Evolutionary conservation across 768 basidiomycete species (phyloP), one percentile per base, ranked within the genome.

Genomic region (Pleurotus sapidus): DNA sequence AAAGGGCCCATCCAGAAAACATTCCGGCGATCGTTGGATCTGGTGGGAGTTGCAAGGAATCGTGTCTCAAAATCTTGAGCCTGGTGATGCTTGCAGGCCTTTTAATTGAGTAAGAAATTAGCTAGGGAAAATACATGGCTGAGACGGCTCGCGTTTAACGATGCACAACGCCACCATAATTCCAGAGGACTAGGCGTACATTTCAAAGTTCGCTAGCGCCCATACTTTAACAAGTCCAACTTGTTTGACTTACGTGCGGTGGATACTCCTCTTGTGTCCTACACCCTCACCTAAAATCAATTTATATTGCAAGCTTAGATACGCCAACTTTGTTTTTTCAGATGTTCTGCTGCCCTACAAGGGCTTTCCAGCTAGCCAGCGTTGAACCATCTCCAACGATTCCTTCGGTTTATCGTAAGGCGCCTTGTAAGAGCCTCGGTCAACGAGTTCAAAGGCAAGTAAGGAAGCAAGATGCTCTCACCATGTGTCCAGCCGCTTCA

Each of bases 401-500:
- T 83, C 77, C 39, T 72, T 72, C 1, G 83, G 83, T 62, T 85
- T 84, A 60, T 88, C 83, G 61, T 81, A 83, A 0, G 87, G 86
- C 18, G 79, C 83, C 83, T 83, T 48, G 11, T 5, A 37, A 51
- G 5, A 4, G 56, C 39, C 5, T 58, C 17, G 46, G 24, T 20
- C 15, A n/a, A n/a, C n/a, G 14, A 1, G 8, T 34, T 24, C n/a
- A 7, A 48, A 30, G 42, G 23, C 11, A 17, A 9, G 11, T 34
- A 11, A 3, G 30, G 8, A 3, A 9, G 9, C 30, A 34, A 34
- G 30, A 34, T 34, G 67, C 8, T 23, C 74, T 63, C 40, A 86
- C 87, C 86, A 88, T 83, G 68, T 88, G 87, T 17, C 87, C 86
- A 15, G 86, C 87, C 4, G 76, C 81, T 40, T 73, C 67, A 27